Evolutionary conservation across 2,329 filamentous ascomycete genomes (phyloP).

Genomic region (Cylindrodendrum hubeiense): DNA sequence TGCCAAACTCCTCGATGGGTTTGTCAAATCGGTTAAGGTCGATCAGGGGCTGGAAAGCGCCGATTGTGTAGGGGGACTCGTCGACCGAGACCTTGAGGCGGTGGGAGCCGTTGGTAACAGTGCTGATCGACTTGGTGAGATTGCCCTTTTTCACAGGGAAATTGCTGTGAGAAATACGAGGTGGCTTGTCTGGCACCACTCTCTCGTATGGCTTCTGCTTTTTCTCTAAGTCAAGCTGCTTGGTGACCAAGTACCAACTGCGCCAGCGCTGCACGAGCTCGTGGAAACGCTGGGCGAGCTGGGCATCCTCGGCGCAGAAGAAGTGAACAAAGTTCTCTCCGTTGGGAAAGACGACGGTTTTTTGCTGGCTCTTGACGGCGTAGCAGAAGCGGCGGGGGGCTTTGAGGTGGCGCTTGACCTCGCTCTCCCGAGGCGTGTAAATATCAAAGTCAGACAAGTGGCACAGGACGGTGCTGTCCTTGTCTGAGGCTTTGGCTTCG

Average conservation of each 20-base stretch:
- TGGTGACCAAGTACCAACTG: slow-evolving; percentile 90
- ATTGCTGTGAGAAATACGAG: slow-evolving; percentile 24
- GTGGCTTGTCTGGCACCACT: slow-evolving; percentile 27
- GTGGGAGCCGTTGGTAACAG: slow-evolving; percentile 41
- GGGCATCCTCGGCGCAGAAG: slow-evolving; percentile 83
- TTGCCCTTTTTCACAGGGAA: slow-evolving; percentile 24
- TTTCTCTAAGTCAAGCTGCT: slow-evolving; percentile 66
- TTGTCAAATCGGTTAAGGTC: slow-evolving; percentile 71
- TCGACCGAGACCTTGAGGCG: slow-evolving; percentile 54
- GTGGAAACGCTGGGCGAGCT: slow-evolving; percentile 77
- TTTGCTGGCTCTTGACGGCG: slow-evolving; percentile 93
- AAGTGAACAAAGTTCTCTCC: slow-evolving; percentile 92
- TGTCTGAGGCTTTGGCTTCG: slow-evolving; percentile 68
- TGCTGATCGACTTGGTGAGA: slow-evolving; percentile 58
- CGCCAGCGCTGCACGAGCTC: slow-evolving; percentile 83
- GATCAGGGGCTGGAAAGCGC: slow-evolving; percentile 76
- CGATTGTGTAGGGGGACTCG: slow-evolving; percentile 71
- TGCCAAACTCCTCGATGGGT: slow-evolving; percentile 62
- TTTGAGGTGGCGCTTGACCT: slow-evolving; percentile 78
- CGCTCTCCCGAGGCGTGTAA: slow-evolving; percentile 79
- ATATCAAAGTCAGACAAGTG: slow-evolving; percentile 95
- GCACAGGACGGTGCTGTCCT: slow-evolving; percentile 79
- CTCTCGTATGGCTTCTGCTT: slow-evolving; percentile 34
- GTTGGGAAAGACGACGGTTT: slow-evolving; percentile 83
- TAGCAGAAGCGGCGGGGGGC: slow-evolving; percentile 89